Conservation (phyloP, 129 eudicot genomes). For the Mikania micrantha region DNA sequence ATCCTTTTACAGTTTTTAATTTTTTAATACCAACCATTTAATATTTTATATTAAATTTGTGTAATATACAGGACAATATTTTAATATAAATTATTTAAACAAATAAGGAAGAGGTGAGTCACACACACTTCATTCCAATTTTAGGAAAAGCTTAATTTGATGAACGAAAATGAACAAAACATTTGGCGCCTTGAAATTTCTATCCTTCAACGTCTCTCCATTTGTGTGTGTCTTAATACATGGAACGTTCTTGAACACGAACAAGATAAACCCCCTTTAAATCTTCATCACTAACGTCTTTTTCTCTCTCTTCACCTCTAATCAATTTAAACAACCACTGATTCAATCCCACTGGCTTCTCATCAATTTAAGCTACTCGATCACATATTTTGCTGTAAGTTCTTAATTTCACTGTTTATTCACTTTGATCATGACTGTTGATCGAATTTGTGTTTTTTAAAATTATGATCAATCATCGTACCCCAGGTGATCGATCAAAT, state of each 20-base stretch:
- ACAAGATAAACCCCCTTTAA: not conserved
- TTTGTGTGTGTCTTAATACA: not conserved
- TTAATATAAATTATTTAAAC: too few species aligned
- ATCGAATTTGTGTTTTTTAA: not conserved
- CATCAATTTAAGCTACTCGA: too few species aligned
- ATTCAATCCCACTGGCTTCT: not conserved
- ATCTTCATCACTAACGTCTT: slow-evolving; percentile 1
- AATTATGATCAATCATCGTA: not conserved
- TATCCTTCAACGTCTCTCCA: not conserved
- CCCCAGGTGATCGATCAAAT: not conserved
- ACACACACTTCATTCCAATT: too few species aligned
- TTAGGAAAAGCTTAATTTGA: not conserved
- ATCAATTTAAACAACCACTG: not conserved
- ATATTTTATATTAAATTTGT: too few species aligned
- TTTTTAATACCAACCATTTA: too few species aligned
- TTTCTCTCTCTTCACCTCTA: not conserved
- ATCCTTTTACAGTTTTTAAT: too few species aligned
- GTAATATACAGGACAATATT: too few species aligned
- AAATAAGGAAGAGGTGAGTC: too few species aligned
- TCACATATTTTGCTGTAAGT: slow-evolving; percentile 1
- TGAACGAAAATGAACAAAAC: not conserved
- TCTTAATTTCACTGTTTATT: not conserved
- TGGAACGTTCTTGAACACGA: not conserved
- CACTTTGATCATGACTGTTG: not conserved
- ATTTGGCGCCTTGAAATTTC: not conserved